Base-by-base conservation (phyloP, 1,284 basidiomycete species). In the Baeospora myosura region DNA sequence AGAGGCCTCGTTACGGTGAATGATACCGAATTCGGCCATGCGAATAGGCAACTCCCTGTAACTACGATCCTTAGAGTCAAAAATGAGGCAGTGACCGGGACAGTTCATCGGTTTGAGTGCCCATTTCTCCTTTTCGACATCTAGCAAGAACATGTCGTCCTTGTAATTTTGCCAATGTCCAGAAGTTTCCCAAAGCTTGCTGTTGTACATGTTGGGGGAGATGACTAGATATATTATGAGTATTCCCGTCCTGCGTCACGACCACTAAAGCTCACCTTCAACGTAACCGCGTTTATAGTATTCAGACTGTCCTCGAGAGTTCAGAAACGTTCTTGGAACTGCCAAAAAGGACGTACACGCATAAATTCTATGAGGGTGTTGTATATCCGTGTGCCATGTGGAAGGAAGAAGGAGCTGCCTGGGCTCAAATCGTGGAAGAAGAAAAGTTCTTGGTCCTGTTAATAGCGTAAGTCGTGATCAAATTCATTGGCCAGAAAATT, bases 21-120 rank as follows among this genome's bases (percentile, higher is more conserved):
- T 75, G 47, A 98, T 92, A 57, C 96, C 96, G 58, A 99, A 99
- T 61, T 99, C 96, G 12, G 96, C 96, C 81, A 97, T 89, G 16
- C 96, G 82, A 51, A 99, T 81, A 2, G 96, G 96, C 16, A 98
- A 73, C 64, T 99, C 96, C 62, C 87, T 88, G 72, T 98, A 98
- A 47, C 83, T 88, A 48, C 96, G 81, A 63, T 98, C 95, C 48
- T 90, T 78, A 14, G 89, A 86, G 63, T 92, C 95, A 58, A 98
- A 99, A 58, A 98, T 91, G 46, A 98, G 66, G 62, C 90, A 94
- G 64, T 98, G 96, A 6, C 95, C 95, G 0, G 96, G 96, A 62
- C 96, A 98, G 66, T 99, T 99, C 96, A 99, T 99, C 14, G 96
- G 96, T 68, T 98, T 98, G 45, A 95, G 72, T 1, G 75, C 93